Conservation (phyloP, 768 basidiomycete species). For the Collybia nuda region DNA sequence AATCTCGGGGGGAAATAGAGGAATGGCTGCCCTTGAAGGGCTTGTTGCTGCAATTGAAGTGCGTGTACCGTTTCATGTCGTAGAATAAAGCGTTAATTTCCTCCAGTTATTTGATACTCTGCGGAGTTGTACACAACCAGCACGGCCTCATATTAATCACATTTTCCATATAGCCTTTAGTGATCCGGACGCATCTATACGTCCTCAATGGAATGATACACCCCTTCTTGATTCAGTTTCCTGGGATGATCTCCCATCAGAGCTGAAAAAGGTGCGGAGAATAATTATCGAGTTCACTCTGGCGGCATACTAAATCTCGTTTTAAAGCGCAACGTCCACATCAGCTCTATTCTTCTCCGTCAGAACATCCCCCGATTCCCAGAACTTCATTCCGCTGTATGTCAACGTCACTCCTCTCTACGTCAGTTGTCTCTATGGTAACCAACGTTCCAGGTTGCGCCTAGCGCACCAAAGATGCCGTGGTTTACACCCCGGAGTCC, state of each 20-base stretch:
- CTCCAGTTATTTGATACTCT: slow-evolving; percentile 43
- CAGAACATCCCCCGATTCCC: slow-evolving; percentile 44
- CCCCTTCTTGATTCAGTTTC: slow-evolving; percentile 46
- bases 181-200: slow-evolving; percentile 51
- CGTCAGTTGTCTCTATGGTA: not conserved
- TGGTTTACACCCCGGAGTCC: slow-evolving; percentile 56
- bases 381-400: slow-evolving; percentile 50
- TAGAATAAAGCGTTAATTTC: not conserved
- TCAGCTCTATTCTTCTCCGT: slow-evolving; percentile 48
- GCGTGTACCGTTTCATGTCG: slow-evolving; percentile 5
- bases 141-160: slow-evolving; percentile 32
- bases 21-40: slow-evolving; percentile 72
- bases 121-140: slow-evolving; percentile 13
- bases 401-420: slow-evolving; percentile 14
- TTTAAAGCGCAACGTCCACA: slow-evolving; percentile 56
- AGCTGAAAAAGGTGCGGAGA: slow-evolving; percentile 56
- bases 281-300: not conserved
- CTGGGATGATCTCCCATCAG: slow-evolving; percentile 61
- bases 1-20: slow-evolving; percentile 43
- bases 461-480: slow-evolving; percentile 34
- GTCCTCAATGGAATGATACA: slow-evolving; percentile 54
- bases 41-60: slow-evolving; percentile 73
- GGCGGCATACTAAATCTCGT: not conserved
- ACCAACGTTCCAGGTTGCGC: slow-evolving; percentile 28
- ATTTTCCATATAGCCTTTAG: slow-evolving; percentile 63